Evolutionary conservation across 2,329 filamentous ascomycete genomes (phyloP), one percentile per base, ranked within the genome.

Genomic region (Plectosphaerella cucumerina): DNA sequence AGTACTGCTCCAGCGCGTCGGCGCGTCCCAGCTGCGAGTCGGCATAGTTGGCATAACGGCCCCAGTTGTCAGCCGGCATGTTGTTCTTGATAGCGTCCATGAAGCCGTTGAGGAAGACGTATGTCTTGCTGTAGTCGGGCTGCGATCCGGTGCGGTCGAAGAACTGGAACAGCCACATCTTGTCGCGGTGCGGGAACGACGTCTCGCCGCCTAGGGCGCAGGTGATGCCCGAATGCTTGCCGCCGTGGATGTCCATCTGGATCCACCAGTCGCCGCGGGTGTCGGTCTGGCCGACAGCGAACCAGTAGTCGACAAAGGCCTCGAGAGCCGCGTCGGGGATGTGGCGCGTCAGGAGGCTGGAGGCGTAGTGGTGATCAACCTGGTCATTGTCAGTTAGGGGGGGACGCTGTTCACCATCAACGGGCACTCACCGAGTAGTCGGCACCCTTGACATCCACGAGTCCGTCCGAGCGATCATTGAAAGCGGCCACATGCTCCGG

Each of bases 41-140:
- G 4, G 76, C 71, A 48, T 81, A 81, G 65, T 81, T 81, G 56
- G 75, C 65, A 55, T 81, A 81, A 51, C 73, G 74, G 17, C 73
- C 75, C 62, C 75, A 77, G 8, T 64, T 57, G 1, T 63, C 67
- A 12, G 63, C 61, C 6, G 37, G 15, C 62, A 71, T 64, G n/a
- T 60, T 61, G 12, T 63, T 59, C 26, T 62, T 66, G 46, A 73
- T 62, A 6, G 63, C 66, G 10, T 68, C 62, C 53, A 72, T 70
- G 60, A 75, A 69, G 46, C 70, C 69, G 22, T 75, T 64, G 20
- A 64, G 53, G 47, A 80, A 70, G n/a, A 55, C 47, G 48, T 49
- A 53, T 0, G 47, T 48, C 4, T 44, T 20, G 6, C 33, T 21
- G n/a, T 18, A 20, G 39, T 42, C 39, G 4, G 39, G n/a, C 18